Base-by-base conservation (phyloP, 2,329 filamentous ascomycete species). In the Arachnomyces sp. region DNA sequence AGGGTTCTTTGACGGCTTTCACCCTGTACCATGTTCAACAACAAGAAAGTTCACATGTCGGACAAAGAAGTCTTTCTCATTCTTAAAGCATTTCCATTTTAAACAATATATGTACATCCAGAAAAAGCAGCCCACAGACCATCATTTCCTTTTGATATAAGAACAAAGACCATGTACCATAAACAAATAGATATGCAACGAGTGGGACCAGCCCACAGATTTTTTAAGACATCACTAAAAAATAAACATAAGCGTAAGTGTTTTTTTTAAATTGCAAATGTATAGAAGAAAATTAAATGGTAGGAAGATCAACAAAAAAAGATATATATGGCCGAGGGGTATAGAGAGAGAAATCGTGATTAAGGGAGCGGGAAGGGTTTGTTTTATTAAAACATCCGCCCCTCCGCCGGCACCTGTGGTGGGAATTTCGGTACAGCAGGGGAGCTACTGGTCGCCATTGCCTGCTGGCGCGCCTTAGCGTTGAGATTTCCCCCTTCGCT, bases 401-500 rank as follows among this genome's bases (percentile, higher is more conserved):
- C 45, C 49, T 60, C 37, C 49, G 59, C 21, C 54, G 49, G 34
- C 47, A 42, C 47, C 4, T 56, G 53, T 2, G 54, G 57, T 14
- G 57, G 54, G 18, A 57, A 52, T 14, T 57, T 47, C n/a, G 61
- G 57, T n/a, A 62, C 42, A 11, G 58, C 53, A 2, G 60, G 57
- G 3, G 52, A 46, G 29, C 38, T 40, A 28, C 40, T 25, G 34
- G 49, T 50, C 4, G 50, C 50, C 44, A 63, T 53, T 12, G 57
- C 52, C 39, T 66, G 64, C 41, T 67, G 63, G 18, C 66, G 56
- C n/a, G 68, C 65, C 34, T 61, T 62, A 5, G 59, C 61, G 38
- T 70, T 65, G 42, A 75, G 53, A 38, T 64, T 69, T 14, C 64
- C 69, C 16, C 70, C 69, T 47, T 74, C 72, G 45, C 70, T 74